phyloP scores from a whole-genome alignment of 139 green algal genomes.

The Tetradesmus obliquus region DNA sequence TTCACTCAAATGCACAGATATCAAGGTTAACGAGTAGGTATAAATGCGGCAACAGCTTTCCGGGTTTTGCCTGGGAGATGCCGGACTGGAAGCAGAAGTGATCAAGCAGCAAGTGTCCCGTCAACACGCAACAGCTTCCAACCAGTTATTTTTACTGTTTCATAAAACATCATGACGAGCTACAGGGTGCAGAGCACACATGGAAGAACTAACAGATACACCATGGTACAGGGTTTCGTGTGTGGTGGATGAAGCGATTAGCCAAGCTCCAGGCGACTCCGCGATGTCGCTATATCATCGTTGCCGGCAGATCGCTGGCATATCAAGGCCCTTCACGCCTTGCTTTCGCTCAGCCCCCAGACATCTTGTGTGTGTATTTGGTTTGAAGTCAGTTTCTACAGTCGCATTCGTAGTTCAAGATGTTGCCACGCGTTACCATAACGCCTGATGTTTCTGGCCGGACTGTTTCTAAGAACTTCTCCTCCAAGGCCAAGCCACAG shows the following conservation, averaged over 20 bases:
- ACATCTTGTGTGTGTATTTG: neutral
- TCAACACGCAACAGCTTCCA: too few relatives aligned
- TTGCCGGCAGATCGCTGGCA: neutral
- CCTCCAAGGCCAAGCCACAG: neutral
- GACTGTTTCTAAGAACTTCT: neutral
- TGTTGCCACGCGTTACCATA: neutral
- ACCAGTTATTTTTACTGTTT: too few relatives aligned
- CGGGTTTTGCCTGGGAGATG: too few relatives aligned
- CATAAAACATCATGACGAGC: too few relatives aligned
- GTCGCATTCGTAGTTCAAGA: neutral
- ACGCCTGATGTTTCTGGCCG: neutral
- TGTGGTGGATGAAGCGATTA: neutral
- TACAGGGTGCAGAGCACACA: too few relatives aligned
- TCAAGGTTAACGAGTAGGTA: too few relatives aligned
- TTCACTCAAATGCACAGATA: too few relatives aligned
- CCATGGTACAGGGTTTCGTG: neutral
- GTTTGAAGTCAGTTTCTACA: neutral
- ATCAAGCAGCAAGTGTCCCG: too few relatives aligned
- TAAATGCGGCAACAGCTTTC: too few relatives aligned
- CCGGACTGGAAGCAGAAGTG: too few relatives aligned
- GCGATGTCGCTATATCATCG: neutral
- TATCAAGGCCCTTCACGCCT: neutral
- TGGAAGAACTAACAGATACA: neutral
- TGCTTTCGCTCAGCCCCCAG: neutral
- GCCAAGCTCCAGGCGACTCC: neutral